Percentiles rank a stretch among this genome's conserved stretches.
phyloP scores from a whole-genome alignment of 306 rosid species.

The Vicia faba region DNA sequence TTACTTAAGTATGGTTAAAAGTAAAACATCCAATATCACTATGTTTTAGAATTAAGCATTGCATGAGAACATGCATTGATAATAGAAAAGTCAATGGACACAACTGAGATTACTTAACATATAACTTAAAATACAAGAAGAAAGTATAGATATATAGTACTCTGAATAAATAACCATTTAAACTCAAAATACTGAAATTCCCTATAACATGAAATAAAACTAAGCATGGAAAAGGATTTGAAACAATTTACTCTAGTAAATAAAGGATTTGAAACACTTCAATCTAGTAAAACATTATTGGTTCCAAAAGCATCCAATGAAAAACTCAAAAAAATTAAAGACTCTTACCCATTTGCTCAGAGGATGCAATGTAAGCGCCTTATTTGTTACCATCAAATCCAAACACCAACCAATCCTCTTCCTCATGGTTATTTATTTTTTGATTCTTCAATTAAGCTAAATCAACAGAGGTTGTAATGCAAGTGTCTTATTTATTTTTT shows the following conservation, averaged over 20 bases:
- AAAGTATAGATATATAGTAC: too few species aligned
- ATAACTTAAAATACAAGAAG: too few species aligned
- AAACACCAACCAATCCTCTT: too few species aligned
- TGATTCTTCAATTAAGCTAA: neutral
- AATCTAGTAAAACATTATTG: constrained; percentile 34
- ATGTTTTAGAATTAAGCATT: too few species aligned
- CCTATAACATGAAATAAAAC: constrained; percentile 39
- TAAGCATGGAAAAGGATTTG: neutral
- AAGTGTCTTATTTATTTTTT: too few species aligned
- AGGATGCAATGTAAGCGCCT: constrained; percentile 21
- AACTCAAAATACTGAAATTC: constrained; percentile 25
- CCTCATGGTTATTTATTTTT: constrained; percentile 40
- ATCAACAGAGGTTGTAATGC: too few species aligned
- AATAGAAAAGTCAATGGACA: too few species aligned
- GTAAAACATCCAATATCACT: too few species aligned
- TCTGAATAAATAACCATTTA: constrained; percentile 38
- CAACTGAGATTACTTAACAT: too few species aligned
- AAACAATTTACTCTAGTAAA: too few species aligned
- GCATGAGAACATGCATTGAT: too few species aligned
- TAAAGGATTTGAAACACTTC: constrained; percentile 44
- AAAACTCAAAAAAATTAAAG: constrained; percentile 60
- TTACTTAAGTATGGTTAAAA: too few species aligned
- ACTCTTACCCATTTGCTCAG: constrained; percentile 34
- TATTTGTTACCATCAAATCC: constrained; percentile 9
- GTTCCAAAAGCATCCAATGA: constrained; percentile 38